Evolutionary conservation across 495 filamentous ascomycete genomes (phyloP).

Genomic region (Cenococcum geophilum): DNA sequence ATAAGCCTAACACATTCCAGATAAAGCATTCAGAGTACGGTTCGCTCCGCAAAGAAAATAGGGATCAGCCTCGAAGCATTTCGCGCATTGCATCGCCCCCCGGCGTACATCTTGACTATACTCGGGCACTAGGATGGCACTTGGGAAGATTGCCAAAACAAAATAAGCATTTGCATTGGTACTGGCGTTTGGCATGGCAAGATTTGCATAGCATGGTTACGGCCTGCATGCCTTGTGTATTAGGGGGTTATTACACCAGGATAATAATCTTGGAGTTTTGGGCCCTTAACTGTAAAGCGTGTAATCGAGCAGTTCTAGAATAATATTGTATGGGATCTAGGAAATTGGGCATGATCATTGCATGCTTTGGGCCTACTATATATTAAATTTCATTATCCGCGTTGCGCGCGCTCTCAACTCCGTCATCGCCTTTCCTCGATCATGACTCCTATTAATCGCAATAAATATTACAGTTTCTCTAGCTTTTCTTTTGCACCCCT

Average conservation of each 20-base stretch:
- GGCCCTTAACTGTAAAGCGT: background rate
- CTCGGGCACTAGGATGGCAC: conserved; percentile 3
- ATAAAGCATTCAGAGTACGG: conserved; percentile 31
- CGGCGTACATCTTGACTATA: conserved; percentile 22
- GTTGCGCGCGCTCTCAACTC: too few species aligned
- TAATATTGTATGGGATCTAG: too few species aligned
- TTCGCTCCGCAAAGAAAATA: conserved; percentile 34
- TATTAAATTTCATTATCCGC: too few species aligned
- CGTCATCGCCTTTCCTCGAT: too few species aligned
- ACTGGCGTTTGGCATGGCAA: conserved; percentile 15
- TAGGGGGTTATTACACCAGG: background rate
- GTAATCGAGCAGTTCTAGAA: background rate
- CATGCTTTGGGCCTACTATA: too few species aligned
- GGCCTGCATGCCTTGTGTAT: conserved; percentile 8
- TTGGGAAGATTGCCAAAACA: conserved; percentile 8
- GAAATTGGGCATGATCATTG: too few species aligned
- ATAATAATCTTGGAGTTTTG: background rate
- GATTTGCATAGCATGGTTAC: conserved; percentile 1
- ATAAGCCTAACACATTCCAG: conserved; percentile 11
- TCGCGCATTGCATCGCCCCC: conserved; percentile 10
- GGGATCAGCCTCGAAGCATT: conserved; percentile 12
- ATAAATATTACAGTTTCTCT: too few species aligned
- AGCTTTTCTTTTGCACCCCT: too few species aligned
- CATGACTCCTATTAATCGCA: too few species aligned
- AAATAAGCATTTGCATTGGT: conserved; percentile 29